These are phyloP conservation scores for Bruguiera gymnorhiza DNA, from an alignment of 345 rosid genomes.

Conservation along the genomic window DNA sequence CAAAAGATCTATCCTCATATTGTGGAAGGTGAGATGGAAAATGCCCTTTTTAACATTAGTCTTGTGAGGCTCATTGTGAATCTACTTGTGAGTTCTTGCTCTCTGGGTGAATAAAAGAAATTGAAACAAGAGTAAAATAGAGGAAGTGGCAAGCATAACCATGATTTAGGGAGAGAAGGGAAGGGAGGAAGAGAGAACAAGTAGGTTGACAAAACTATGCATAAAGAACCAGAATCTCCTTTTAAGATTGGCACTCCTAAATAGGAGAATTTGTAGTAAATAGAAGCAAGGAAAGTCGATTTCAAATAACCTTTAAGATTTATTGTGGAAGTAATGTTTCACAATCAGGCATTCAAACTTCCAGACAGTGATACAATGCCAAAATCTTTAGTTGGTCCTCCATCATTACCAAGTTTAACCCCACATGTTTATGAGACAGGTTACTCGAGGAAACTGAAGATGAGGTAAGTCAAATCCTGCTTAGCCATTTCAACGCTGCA, in stretches of 20 bases:
- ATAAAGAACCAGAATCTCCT: background rate
- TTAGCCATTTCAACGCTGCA: constrained; percentile 12
- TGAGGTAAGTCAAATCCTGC: constrained; percentile 47
- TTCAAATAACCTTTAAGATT: background rate
- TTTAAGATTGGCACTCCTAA: background rate
- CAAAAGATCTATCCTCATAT: constrained; percentile 82
- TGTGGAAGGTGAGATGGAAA: constrained; percentile 73
- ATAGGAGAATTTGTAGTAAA: background rate
- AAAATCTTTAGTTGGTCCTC: background rate
- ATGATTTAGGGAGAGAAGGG: too few species aligned
- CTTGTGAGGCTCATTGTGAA: too few species aligned
- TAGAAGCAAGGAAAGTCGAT: background rate
- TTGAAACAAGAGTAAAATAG: too few species aligned
- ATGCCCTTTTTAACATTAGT: background rate
- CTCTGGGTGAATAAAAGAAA: too few species aligned
- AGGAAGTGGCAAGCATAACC: too few species aligned
- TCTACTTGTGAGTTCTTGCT: too few species aligned
- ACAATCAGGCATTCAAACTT: too few species aligned
- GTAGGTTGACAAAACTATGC: background rate
- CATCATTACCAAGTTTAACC: constrained; percentile 5
- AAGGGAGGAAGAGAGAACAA: background rate
- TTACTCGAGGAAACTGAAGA: constrained; percentile 93
- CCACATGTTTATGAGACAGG: constrained; percentile 33
- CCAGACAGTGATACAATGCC: background rate
- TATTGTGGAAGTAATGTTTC: too few species aligned